A percentile compares a stretch with the other conserved stretches of the same genome.
phyloP scores from a whole-genome alignment of 352 stramenopile genomes.

The Globisporangium heterothallicum region DNA sequence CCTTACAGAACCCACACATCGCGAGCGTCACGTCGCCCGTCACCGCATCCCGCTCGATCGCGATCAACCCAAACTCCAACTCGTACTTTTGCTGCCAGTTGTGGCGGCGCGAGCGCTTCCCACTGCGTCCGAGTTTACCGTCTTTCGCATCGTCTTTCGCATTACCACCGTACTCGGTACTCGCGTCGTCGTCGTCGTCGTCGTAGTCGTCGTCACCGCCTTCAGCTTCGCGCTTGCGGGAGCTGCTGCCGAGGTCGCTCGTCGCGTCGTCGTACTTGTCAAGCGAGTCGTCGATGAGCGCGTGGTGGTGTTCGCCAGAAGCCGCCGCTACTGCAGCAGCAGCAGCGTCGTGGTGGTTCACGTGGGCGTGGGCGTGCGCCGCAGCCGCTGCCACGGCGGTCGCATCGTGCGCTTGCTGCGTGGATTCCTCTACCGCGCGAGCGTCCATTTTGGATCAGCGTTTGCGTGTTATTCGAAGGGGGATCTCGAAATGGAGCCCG shows the following conservation, averaged over 20 bases:
- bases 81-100: constrained; percentile 82
- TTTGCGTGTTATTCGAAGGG: too few species aligned
- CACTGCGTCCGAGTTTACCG: constrained; percentile 22
- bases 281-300: constrained; percentile 30
- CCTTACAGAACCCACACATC: constrained; percentile 83
- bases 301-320: constrained; percentile 15
- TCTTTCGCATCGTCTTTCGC: constrained; percentile 20
- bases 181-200: constrained; percentile 39
- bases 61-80: constrained; percentile 70
- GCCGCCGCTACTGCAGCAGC: neutral
- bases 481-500: too few species aligned
- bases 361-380: neutral
- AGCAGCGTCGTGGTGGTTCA: neutral
- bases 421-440: neutral
- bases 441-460: too few species aligned
- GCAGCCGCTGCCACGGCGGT: neutral
- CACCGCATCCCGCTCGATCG: constrained; percentile 59
- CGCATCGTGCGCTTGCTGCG: neutral
- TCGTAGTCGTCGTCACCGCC: constrained; percentile 26
- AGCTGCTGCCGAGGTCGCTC: constrained; percentile 17
- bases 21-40: constrained; percentile 69
- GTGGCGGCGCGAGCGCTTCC: constrained; percentile 58
- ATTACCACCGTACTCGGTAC: constrained; percentile 5
- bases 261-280: constrained; percentile 35
- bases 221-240: constrained; percentile 40